Evolutionary conservation across 1,284 basidiomycete genomes (phyloP).

Genomic region (Agaricales sp.): DNA sequence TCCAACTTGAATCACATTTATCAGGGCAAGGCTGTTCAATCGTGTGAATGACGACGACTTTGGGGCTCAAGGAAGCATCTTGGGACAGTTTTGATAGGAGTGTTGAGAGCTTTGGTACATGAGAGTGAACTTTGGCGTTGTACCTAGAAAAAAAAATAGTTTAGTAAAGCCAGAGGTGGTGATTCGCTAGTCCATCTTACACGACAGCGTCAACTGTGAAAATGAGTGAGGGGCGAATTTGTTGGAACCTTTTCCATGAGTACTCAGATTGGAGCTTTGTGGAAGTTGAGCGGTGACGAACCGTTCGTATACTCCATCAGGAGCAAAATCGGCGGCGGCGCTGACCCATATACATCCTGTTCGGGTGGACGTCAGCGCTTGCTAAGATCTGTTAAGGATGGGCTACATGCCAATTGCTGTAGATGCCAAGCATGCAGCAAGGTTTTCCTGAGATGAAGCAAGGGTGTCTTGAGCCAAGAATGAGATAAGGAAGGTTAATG

Average conservation of each 20-base stretch:
- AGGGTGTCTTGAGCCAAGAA: neutral
- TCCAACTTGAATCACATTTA: conserved; percentile 35
- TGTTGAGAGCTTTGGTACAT: conserved; percentile 53
- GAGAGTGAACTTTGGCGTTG: conserved; percentile 61
- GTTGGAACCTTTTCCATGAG: conserved; percentile 40
- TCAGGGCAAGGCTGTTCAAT: conserved; percentile 23
- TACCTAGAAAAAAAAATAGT: conserved; percentile 31
- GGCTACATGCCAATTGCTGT: conserved; percentile 46
- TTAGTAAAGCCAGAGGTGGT: neutral
- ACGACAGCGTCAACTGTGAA: conserved; percentile 68
- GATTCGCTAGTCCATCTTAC: conserved; percentile 23
- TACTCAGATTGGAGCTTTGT: conserved; percentile 9
- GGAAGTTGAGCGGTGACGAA: conserved; percentile 18
- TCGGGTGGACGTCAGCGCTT: neutral
- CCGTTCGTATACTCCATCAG: conserved; percentile 76
- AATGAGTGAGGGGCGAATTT: conserved; percentile 66
- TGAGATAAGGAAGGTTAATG: conserved; percentile 1
- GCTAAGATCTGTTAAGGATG: neutral
- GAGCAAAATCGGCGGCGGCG: conserved; percentile 83
- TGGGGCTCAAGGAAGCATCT: conserved; percentile 27
- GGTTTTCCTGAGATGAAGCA: conserved; percentile 38
- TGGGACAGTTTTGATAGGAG: conserved; percentile 42
- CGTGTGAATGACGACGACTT: conserved; percentile 49
- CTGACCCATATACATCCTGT: conserved; percentile 66
- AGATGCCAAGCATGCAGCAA: conserved; percentile 67